Evolutionary conservation across 2,329 filamentous ascomycete genomes (phyloP).

Genomic region (Mollisia scopiformis): DNA sequence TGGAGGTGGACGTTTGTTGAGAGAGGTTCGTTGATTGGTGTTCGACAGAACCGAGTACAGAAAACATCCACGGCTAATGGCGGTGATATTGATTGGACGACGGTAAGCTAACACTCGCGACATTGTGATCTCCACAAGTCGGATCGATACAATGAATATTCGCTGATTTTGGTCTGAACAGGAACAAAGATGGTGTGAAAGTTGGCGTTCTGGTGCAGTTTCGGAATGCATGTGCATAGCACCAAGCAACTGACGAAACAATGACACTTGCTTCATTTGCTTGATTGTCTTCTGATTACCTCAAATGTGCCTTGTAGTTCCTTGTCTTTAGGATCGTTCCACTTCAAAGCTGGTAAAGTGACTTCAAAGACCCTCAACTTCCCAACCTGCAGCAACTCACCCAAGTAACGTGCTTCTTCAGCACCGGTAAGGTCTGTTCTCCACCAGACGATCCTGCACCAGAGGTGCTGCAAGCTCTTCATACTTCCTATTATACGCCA

Average conservation of each 20-base stretch:
- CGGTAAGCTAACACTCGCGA: too few relatives aligned
- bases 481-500: conserved; percentile 28
- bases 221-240: neutral
- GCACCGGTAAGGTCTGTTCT: conserved; percentile 9
- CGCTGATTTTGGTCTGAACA: too few relatives aligned
- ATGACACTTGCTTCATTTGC: neutral
- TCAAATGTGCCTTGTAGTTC: neutral
- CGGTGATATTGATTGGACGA: too few relatives aligned
- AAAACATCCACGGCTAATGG: too few relatives aligned
- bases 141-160: too few relatives aligned
- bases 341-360: conserved; percentile 14
- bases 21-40: neutral
- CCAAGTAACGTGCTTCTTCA: conserved; percentile 22
- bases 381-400: conserved; percentile 23
- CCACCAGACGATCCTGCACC: conserved; percentile 22
- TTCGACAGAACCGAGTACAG: too few relatives aligned
- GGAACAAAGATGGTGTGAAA: neutral
- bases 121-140: too few relatives aligned
- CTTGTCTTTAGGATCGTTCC: conserved; percentile 1
- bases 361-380: conserved; percentile 21
- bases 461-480: conserved; percentile 14
- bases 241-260: neutral
- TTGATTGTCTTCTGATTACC: neutral
- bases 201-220: too few relatives aligned
- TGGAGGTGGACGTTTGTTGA: too few relatives aligned